Evolutionary conservation across 2,329 filamentous ascomycete species (phyloP).

Genomic region (Exophiala spinifera): DNA sequence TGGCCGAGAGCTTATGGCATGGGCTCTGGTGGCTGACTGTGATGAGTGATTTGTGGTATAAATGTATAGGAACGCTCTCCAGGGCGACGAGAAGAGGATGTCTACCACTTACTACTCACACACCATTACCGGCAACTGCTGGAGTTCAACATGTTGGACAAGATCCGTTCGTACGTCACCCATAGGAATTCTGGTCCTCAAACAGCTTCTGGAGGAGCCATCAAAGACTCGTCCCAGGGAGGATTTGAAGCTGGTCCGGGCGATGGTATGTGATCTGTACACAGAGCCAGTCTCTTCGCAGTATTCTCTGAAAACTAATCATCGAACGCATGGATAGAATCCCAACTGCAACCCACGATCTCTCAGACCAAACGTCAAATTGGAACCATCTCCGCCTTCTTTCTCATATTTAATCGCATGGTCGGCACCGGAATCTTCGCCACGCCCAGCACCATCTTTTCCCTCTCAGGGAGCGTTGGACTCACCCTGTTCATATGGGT

Average conservation of each 20-base stretch:
- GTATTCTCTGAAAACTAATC: too few species aligned
- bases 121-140: neutral
- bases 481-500: constrained; percentile 55
- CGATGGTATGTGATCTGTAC: neutral
- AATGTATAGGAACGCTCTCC: too few species aligned
- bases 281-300: too few species aligned
- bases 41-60: too few species aligned
- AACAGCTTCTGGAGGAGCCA: neutral
- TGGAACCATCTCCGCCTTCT: constrained; percentile 41
- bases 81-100: too few species aligned
- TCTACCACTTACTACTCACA: neutral
- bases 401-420: constrained; percentile 48
- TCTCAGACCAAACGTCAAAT: constrained; percentile 29
- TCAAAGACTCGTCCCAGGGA: neutral
- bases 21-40: too few species aligned
- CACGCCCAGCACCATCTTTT: constrained; percentile 56
- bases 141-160: neutral
- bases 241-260: neutral
- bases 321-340: neutral
- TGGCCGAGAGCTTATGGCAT: too few species aligned
- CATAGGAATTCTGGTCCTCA: too few species aligned
- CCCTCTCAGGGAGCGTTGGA: constrained; percentile 54
- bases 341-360: neutral
- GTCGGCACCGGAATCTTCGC: constrained; percentile 52
- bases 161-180: neutral